These are phyloP conservation scores for Waltergamsia citrina DNA, from an alignment of 2,329 filamentous ascomycete species.

Conservation along the genomic window DNA sequence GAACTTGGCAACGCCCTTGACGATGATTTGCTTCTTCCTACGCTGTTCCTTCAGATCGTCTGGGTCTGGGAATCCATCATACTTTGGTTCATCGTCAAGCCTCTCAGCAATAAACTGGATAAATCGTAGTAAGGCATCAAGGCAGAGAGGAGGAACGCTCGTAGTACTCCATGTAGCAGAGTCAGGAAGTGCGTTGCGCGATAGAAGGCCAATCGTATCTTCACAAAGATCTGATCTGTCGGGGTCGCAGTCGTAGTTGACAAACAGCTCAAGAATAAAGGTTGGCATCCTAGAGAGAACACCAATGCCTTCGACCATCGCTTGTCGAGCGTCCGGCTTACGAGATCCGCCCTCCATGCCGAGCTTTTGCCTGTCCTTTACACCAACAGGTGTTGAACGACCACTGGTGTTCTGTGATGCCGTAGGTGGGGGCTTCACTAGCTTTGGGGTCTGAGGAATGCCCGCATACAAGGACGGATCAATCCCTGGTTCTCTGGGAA, in stretches of 20 bases:
- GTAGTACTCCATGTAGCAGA: constrained; percentile 98
- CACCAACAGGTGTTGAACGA: constrained; percentile 78
- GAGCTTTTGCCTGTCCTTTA: constrained; percentile 86
- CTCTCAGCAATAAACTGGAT: constrained; percentile 88
- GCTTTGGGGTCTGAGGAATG: constrained; percentile 81
- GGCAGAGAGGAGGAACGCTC: constrained; percentile 87
- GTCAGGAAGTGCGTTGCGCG: constrained; percentile 90
- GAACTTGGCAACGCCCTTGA: constrained; percentile 81
- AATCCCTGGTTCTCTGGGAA: constrained; percentile 82
- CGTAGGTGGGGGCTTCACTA: constrained; percentile 69
- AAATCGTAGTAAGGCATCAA: constrained; percentile 85
- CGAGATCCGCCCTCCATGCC: constrained; percentile 85
- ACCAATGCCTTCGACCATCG: constrained; percentile 95
- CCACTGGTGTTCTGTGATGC: constrained; percentile 51
- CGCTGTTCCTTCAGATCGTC: constrained; percentile 60
- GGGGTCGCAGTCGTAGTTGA: constrained; percentile 96
- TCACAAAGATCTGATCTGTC: constrained; percentile 88
- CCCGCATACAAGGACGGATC: constrained; percentile 87
- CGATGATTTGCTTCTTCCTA: constrained; percentile 76
- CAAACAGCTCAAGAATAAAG: constrained; percentile 90
- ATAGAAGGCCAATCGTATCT: constrained; percentile 87
- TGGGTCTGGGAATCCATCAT: constrained; percentile 58
- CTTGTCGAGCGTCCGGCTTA: constrained; percentile 91
- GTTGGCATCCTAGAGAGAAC: constrained; percentile 86
- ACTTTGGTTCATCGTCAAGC: constrained; percentile 58